phyloP scores from a whole-genome alignment of 225 moss, liverwort and hornwort genomes.

The Polytrichum commune region DNA sequence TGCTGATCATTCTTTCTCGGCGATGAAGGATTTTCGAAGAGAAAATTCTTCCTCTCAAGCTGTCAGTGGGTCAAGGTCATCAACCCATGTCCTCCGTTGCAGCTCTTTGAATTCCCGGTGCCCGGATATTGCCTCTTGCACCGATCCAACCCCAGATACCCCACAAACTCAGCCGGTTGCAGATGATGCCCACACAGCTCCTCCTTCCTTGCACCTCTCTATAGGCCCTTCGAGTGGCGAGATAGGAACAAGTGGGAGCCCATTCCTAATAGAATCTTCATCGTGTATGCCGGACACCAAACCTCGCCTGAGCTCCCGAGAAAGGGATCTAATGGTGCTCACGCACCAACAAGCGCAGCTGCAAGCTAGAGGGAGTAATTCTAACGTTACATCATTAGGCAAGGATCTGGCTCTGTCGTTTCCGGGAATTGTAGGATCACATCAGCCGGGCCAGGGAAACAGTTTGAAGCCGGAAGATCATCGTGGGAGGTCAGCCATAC shows the following conservation, averaged over 20 bases:
- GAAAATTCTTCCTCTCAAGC: neutral
- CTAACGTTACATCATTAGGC: conserved; percentile 3
- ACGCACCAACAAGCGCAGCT: neutral
- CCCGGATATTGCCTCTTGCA: conserved; percentile 5
- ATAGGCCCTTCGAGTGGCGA: conserved; percentile 45
- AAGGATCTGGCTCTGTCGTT: conserved; percentile 21
- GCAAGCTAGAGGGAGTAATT: neutral
- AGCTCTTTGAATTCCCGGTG: conserved; percentile 14
- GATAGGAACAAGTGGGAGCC: conserved; percentile 12
- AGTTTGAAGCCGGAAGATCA: conserved; percentile 2
- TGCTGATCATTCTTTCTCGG: neutral
- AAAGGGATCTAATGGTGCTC: conserved; percentile 7
- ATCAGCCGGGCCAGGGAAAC: too few species aligned
- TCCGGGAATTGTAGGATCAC: conserved; percentile 2
- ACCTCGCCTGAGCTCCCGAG: conserved; percentile 15
- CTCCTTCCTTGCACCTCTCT: conserved; percentile 46
- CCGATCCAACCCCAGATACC: neutral
- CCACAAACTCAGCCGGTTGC: neutral
- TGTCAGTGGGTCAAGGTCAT: conserved; percentile 10
- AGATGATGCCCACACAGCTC: conserved; percentile 8
- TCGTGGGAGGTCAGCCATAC: neutral
- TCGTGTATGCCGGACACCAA: conserved; percentile 20
- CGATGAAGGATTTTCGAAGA: conserved; percentile 8
- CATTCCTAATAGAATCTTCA: conserved; percentile 7
- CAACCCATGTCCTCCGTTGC: conserved; percentile 6